These are phyloP conservation scores for Allium fistulosum DNA, from an alignment of 106 monocot genomes.

Conservation along the genomic window DNA sequence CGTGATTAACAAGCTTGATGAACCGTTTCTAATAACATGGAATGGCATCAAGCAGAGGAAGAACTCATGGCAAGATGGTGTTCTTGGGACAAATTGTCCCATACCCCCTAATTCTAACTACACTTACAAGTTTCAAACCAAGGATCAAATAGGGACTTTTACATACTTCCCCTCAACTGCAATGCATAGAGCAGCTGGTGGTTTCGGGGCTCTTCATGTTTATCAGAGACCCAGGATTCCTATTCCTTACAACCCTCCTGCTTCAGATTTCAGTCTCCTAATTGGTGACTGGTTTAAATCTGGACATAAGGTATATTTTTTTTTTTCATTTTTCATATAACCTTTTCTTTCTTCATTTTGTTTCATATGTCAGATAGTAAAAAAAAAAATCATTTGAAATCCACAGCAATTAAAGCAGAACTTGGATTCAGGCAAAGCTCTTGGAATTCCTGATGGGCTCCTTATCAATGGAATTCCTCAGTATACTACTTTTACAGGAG, in stretches of 20 bases:
- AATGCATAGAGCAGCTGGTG: conserved; percentile 77
- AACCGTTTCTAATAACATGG: conserved; percentile 95
- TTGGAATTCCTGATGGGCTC: conserved; percentile 66
- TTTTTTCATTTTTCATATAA: too few relatives aligned
- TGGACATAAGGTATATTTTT: conserved; percentile 48
- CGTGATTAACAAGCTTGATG: conserved; percentile 84
- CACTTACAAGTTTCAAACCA: conserved; percentile 83
- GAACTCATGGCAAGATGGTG: conserved; percentile 99
- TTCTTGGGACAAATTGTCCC: conserved; percentile 90
- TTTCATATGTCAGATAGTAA: conserved; percentile 8
- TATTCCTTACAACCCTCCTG: conserved; percentile 46
- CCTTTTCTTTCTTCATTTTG: background rate
- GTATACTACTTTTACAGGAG: conserved; percentile 40
- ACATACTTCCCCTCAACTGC: conserved; percentile 78
- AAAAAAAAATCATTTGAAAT: background rate
- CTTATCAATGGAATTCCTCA: conserved; percentile 58
- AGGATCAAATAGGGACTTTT: conserved; percentile 91
- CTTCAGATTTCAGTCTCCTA: conserved; percentile 65
- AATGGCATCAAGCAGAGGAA: conserved; percentile 97
- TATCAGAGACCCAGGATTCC: conserved; percentile 52
- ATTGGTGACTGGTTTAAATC: conserved; percentile 85
- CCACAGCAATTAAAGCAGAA: conserved; percentile 41
- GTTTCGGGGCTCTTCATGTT: conserved; percentile 69
- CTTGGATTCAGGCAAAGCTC: conserved; percentile 45
- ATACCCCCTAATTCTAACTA: conserved; percentile 66